These are phyloP conservation scores for Gymnopilus junonius DNA, from an alignment of 768 basidiomycete species.

Conservation along the genomic window DNA sequence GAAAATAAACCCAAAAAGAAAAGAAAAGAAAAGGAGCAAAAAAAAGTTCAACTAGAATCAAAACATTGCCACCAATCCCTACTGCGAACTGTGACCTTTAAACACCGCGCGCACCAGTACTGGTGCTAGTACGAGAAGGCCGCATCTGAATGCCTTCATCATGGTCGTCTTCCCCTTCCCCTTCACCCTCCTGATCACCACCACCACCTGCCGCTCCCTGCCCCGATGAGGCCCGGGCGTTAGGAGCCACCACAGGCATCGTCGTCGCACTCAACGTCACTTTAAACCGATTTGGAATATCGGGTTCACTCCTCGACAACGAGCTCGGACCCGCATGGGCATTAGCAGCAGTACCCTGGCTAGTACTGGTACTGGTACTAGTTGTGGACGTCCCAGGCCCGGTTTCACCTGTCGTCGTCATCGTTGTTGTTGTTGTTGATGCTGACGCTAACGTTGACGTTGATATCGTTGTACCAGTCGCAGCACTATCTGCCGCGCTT, in stretches of 20 bases:
- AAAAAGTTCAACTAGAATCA: too few species aligned
- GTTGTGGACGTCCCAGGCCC: neutral
- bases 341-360: neutral
- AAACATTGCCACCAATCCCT: too few species aligned
- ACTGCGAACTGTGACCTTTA: neutral
- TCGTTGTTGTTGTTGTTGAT: too few species aligned
- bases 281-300: neutral
- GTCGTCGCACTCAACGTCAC: neutral
- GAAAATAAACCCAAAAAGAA: too few species aligned
- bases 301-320: conserved; percentile 2
- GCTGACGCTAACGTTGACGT: neutral
- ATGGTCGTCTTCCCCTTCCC: neutral
- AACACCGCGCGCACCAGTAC: too few species aligned
- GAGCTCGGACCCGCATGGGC: neutral
- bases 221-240: neutral
- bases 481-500: neutral
- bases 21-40: too few species aligned
- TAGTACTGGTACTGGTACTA: neutral
- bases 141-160: conserved; percentile 2
- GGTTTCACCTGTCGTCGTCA: neutral
- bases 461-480: neutral
- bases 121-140: neutral
- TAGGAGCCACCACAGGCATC: neutral
- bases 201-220: neutral
- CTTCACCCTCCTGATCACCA: neutral